Base-by-base conservation (phyloP, 2,329 filamentous ascomycete genomes). In the Penicillium sp. region DNA sequence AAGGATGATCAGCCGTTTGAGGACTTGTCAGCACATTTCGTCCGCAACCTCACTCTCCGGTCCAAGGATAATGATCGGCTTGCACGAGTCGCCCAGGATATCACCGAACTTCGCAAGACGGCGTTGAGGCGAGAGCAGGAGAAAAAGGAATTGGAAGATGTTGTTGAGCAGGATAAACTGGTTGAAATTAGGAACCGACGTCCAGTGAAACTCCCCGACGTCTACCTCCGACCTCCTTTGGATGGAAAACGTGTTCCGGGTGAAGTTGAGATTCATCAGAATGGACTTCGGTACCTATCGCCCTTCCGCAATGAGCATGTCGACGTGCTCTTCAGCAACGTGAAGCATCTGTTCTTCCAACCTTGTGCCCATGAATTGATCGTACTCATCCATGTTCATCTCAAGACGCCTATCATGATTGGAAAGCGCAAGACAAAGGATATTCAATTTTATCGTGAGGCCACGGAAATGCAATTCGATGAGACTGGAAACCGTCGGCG, bases 391-490 rank as follows among this genome's bases (percentile, higher is more conserved):
- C 94, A 99, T 74, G 89, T 99, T 55, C 94, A 99, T 73, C 84
- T 99, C 48, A 97, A 96, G 78, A 96, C 97, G 60, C 94, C 94
- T 3, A 97, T 99, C 72, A 92, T 99, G 74, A 89, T 99, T 61
- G 94, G 94, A 59, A 97, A 96, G 82, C 95, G 96, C 79, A 99
- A 99, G 85, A 96, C 94, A 11, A 97, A 94, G 79, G 95, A 99
- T 72, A 89, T 99, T 1, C 95, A 99, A 67, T 99, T 99, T 77
- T 97, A 97, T 70, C 86, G 94, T 52, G 94, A 99, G 78, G 94
- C 94, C 4, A 97, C 94, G 0, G 94, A 99, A 65, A 97, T 99
- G 73, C 92, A 96, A 69, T 97, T 99, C 66, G 94, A 99, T 69
- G 94, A 99, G 78, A 99, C 94, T 46, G 95, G 94, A 64, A 99